These are phyloP conservation scores for Aspergillus cavernicola DNA, from an alignment of 495 filamentous ascomycete genomes.

Conservation along the genomic window DNA sequence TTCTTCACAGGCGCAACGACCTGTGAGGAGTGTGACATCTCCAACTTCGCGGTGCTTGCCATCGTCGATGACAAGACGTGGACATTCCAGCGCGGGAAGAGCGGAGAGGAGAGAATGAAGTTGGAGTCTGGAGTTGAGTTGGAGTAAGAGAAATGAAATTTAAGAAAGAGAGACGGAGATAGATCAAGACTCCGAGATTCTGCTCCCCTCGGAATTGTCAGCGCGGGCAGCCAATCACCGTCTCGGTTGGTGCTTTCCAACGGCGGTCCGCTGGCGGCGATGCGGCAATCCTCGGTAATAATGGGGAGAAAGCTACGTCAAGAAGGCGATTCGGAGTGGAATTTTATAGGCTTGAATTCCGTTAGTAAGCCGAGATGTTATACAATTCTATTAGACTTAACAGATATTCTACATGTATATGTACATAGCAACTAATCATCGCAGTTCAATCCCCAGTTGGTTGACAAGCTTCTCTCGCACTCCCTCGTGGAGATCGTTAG, in stretches of 20 bases:
- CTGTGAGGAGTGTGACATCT: slow-evolving; percentile 30
- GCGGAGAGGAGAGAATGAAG: slow-evolving; percentile 5
- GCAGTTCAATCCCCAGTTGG: slow-evolving; percentile 75
- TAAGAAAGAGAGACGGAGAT: slow-evolving; percentile 24
- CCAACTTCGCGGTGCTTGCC: slow-evolving; percentile 38
- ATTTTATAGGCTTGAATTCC: neutral
- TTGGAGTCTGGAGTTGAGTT: slow-evolving; percentile 5
- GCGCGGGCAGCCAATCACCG: slow-evolving; percentile 33
- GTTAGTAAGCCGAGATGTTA: neutral
- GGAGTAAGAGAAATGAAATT: slow-evolving; percentile 8
- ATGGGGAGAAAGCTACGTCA: neutral
- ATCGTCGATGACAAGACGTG: slow-evolving; percentile 29
- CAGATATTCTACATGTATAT: slow-evolving; percentile 14
- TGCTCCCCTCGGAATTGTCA: slow-evolving; percentile 25
- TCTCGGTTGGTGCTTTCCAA: slow-evolving; percentile 26
- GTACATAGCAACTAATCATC: slow-evolving; percentile 47
- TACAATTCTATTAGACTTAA: slow-evolving; percentile 1
- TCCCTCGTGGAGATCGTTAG: slow-evolving; percentile 68
- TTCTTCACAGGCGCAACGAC: slow-evolving; percentile 30
- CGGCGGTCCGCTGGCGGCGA: slow-evolving; percentile 7
- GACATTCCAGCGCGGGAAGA: slow-evolving; percentile 19
- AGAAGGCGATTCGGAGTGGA: neutral
- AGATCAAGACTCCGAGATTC: slow-evolving; percentile 38
- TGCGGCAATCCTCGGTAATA: slow-evolving; percentile 23
- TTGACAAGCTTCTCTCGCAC: slow-evolving; percentile 59